Evolutionary conservation across 129 eudicot genomes (phyloP), one percentile per base, ranked within the genome.

Genomic region (Pulicaria dysenterica): DNA sequence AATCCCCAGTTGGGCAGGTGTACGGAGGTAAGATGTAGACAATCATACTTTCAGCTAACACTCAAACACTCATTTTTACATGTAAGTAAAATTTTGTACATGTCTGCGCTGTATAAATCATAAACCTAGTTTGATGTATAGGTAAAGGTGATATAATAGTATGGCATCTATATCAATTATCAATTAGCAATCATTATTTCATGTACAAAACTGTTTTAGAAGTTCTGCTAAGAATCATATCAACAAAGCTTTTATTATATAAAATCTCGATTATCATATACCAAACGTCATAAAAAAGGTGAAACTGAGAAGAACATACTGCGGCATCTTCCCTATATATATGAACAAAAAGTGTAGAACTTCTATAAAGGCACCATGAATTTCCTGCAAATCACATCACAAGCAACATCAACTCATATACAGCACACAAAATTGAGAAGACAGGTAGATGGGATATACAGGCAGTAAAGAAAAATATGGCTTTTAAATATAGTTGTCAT

Each of bases 301-400:
- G 46, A 45, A 59, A 44, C n/a, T n/a, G 17, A 45, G 70, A 56
- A 55, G 71, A 39, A 55, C 63, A 57, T 47, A 73, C 61, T 41
- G 70, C 58, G 42, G 36, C 43, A 67, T 54, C 68, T 76, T 76
- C 74, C 84, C 11, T 64, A 67, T 79, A 72, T 48, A 13, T 51
- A 67, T 60, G 70, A 51, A 80, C 82, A 75, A 68, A 73, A 78
- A 78, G 59, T 50, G 77, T 42, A 67, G n/a, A 67, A 82, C 72
- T 49, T 67, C 82, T 61, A 73, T 57, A 49, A 70, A 75, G 68
- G 66, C 76, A 68, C 68, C 73, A 73, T 49, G 82, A 80, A 79
- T 80, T 77, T 79, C 90, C 90, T 85, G 85, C 76, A 85, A 48
- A 69, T 69, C 59, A 72, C 79, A 58, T 58, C 24, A 39, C 57